Conservation (phyloP, 768 basidiomycete genomes). For the Suillus tomentosus region DNA sequence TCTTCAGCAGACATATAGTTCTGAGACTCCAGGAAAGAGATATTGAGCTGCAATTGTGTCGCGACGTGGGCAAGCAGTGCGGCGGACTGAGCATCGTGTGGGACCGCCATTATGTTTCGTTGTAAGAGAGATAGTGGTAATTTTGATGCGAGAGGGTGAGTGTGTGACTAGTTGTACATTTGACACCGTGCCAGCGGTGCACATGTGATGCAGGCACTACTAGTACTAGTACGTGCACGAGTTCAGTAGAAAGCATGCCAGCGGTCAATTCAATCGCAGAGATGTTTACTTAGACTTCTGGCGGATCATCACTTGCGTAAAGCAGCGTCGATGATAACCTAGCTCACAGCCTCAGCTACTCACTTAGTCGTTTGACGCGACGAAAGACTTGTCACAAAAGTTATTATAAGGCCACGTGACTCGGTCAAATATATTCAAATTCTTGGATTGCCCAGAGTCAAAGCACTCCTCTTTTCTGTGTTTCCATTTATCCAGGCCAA, state of each 20-base stretch:
- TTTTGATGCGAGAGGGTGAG: background rate
- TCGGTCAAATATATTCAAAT: background rate
- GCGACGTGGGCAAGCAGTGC: conserved; percentile 63
- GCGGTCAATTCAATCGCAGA: background rate
- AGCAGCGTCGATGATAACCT: background rate
- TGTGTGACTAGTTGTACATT: conserved; percentile 1
- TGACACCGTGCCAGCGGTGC: background rate
- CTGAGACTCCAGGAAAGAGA: conserved; percentile 59
- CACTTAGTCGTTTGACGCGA: background rate
- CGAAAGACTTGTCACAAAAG: background rate
- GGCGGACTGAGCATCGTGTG: conserved; percentile 30
- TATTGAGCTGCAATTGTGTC: conserved; percentile 55
- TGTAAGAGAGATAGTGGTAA: background rate
- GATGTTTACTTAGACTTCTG: background rate
- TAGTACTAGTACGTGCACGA: background rate
- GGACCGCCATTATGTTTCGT: conserved; percentile 23
- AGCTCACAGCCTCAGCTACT: background rate
- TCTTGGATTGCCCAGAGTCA: background rate
- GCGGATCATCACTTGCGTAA: background rate
- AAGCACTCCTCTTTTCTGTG: background rate
- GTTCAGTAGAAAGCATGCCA: background rate
- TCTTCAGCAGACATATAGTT: conserved; percentile 53
- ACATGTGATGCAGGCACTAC: background rate
- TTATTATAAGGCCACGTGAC: background rate
- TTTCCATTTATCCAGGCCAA: background rate